Percentiles rank a stretch among this genome's conserved stretches.
Evolutionary conservation across 2,329 filamentous ascomycete species (phyloP).

Genomic region (Alternaria arborescens): DNA sequence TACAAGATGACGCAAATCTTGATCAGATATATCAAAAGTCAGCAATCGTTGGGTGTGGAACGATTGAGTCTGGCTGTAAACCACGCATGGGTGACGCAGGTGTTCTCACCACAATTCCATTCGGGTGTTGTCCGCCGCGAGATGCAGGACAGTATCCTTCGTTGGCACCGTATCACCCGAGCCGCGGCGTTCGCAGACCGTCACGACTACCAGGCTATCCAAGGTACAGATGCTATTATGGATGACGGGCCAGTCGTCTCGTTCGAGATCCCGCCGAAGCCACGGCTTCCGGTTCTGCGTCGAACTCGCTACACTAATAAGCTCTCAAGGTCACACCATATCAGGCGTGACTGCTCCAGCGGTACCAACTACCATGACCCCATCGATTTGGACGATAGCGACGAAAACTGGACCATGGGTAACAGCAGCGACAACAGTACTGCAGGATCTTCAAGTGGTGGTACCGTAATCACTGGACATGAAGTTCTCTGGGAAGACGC

Average conservation of each 20-base stretch:
- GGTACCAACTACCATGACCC: not conserved
- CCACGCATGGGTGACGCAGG: not conserved
- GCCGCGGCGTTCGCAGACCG: not conserved
- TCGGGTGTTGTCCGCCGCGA: constrained; percentile 7
- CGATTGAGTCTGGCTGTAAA: not conserved
- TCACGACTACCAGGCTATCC: constrained; percentile 1
- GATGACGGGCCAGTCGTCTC: not conserved
- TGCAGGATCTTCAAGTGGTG: not conserved
- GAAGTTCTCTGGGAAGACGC: not conserved
- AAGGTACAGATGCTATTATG: not conserved
- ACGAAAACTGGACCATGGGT: not conserved
- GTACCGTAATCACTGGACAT: not conserved
- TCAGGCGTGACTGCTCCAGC: not conserved
- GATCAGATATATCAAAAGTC: constrained; percentile 1
- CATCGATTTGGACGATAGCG: not conserved
- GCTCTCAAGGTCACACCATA: not conserved
- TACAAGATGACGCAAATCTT: constrained; percentile 21
- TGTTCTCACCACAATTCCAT: constrained; percentile 11
- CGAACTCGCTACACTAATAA: not conserved
- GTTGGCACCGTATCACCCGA: constrained; percentile 1
- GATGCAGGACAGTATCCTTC: constrained; percentile 15
- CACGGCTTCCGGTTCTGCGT: not conserved
- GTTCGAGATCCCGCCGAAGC: not conserved
- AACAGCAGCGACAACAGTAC: not conserved
- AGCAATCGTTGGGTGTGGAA: not conserved